Evolutionary conservation across 169 alveolate species (phyloP), one percentile per base, ranked within the genome.

Genomic region (Miamiensis avidus): DNA sequence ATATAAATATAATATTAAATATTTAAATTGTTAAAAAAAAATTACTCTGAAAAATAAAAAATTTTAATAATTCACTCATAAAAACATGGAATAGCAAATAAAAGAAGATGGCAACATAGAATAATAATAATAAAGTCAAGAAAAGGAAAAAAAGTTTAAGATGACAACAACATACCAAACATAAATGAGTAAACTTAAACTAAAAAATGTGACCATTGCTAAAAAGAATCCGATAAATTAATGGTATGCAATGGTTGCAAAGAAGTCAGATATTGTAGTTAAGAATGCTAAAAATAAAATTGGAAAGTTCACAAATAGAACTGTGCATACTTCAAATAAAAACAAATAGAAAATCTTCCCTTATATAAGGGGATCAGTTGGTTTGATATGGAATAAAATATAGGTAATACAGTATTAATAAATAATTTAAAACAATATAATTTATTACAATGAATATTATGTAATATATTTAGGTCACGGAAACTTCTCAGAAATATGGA

Each of bases 251-350:
- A 88, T 34, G 74, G 82, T 6, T 90, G 90, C 73, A 83, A 86
- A 74, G 77, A 65, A 29, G 76, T 81, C 69, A 78, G 64, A 69
- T 90, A 90, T 65, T 87, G 94, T 31, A 65, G 88, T 49, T 34
- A 65, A 74, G 84, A 87, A 65, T 90, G 90, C 77, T 72, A 90
- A 87, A 78, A 78, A 65, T 28, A 78, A 76, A 85, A 90, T 79
- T 90, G 94, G 90, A 81, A 76, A 75, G 29, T 30, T 26, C 94
- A 83, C 34, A 90, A 90, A 75, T 30, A 31, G 29, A 73, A 78
- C 29, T 90, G 94, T 74, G 32, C 72, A 32, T 78, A 85, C 34
- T 32, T 79, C 25, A 32, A 78, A 78, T 26, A 65, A 73, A 76
- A 79, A 31, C 73, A 34, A 34, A 85, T 31, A 72, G 79, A 79